A percentile compares a stretch with the other conserved stretches of the same genome.
phyloP scores from a whole-genome alignment of 2,329 filamentous ascomycete species.

The Ascocoryne sarcoides region DNA sequence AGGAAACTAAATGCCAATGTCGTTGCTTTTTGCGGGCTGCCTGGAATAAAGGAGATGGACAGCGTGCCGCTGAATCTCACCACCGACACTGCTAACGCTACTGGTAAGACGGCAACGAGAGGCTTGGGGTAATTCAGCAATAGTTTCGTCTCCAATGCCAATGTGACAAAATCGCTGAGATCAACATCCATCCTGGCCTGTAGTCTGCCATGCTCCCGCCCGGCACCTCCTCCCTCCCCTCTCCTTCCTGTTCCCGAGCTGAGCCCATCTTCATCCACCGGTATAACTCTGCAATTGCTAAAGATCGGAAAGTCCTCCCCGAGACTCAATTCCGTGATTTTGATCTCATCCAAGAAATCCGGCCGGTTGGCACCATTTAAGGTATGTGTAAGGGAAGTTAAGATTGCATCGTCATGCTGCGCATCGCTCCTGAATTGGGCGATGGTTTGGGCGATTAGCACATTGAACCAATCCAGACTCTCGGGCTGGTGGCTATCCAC shows the following conservation, averaged over 20 bases:
- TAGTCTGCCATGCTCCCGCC: constrained; percentile 60
- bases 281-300: constrained; percentile 93
- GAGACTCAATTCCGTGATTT: constrained; percentile 84
- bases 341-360: constrained; percentile 87
- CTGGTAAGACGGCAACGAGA: constrained; percentile 78
- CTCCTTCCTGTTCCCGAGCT: constrained; percentile 35
- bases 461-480: constrained; percentile 98
- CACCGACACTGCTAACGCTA: constrained; percentile 84
- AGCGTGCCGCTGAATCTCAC: constrained; percentile 92
- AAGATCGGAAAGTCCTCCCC: constrained; percentile 98
- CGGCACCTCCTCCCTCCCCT: constrained; percentile 22
- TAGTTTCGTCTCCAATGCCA: constrained; percentile 89
- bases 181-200: constrained; percentile 97
- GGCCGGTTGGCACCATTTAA: constrained; percentile 83
- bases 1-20: constrained; percentile 93
- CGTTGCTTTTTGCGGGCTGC: constrained; percentile 58
- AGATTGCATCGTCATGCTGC: constrained; percentile 81
- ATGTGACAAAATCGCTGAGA: constrained; percentile 87
- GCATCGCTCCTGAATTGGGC: constrained; percentile 91
- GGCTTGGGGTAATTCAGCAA: constrained; percentile 92
- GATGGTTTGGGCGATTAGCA: constrained; percentile 90
- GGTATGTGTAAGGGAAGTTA: constrained; percentile 73
- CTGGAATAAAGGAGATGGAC: constrained; percentile 85
- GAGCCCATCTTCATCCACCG: constrained; percentile 71
- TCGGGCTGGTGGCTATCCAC: constrained; percentile 93